Evolutionary conservation across 2,329 filamentous ascomycete genomes (phyloP).

Genomic region (Monilinia aucupariae): DNA sequence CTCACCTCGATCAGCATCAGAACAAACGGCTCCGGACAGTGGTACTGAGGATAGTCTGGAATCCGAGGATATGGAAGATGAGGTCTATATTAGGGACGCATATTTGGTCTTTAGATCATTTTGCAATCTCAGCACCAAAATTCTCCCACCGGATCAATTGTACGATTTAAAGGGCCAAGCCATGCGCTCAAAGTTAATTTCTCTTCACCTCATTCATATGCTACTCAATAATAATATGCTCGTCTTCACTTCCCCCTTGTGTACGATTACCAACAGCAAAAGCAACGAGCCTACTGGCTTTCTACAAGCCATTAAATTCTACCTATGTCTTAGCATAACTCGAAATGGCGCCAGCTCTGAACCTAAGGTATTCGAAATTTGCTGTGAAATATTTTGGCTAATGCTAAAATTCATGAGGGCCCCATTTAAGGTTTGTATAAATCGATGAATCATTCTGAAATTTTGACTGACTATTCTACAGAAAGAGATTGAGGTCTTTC

Average conservation of each 20-base stretch:
- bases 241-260: slow-evolving; percentile 85
- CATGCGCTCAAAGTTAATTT: slow-evolving; percentile 95
- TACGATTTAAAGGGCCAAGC: slow-evolving; percentile 89
- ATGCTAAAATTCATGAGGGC: slow-evolving; percentile 92
- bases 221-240: slow-evolving; percentile 89
- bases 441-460: background rate
- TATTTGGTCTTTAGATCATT: slow-evolving; percentile 97
- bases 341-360: slow-evolving; percentile 93
- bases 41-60: slow-evolving; percentile 53
- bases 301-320: slow-evolving; percentile 92
- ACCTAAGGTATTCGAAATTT: slow-evolving; percentile 87
- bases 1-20: slow-evolving; percentile 45
- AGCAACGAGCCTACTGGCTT: slow-evolving; percentile 85
- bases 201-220: slow-evolving; percentile 90
- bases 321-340: slow-evolving; percentile 89
- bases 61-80: slow-evolving; percentile 68
- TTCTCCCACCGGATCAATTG: slow-evolving; percentile 81
- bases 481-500: slow-evolving; percentile 96
- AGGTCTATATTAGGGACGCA: slow-evolving; percentile 94
- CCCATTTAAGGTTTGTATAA: slow-evolving; percentile 70
- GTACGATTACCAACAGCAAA: slow-evolving; percentile 87
- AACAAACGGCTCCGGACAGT: slow-evolving; percentile 51
- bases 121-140: slow-evolving; percentile 94
- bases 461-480: slow-evolving; percentile 36
- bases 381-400: slow-evolving; percentile 95